Evolutionary conservation across 2,329 filamentous ascomycete species (phyloP).

Genomic region (Pseudodiploospora longispora): DNA sequence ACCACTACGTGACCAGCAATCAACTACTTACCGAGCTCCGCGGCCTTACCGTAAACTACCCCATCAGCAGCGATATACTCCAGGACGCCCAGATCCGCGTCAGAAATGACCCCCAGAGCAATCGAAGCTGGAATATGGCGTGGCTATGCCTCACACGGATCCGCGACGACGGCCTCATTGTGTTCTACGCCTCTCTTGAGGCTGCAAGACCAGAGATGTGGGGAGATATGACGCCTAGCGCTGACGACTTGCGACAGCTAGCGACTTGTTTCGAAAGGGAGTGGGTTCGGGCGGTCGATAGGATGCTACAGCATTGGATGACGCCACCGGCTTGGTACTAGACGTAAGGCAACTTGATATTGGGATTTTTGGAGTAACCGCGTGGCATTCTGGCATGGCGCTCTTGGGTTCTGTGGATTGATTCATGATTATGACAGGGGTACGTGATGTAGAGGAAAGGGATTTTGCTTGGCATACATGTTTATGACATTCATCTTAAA

Average conservation of each 20-base stretch:
- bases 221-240: conserved; percentile 49
- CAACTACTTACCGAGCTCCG: conserved; percentile 63
- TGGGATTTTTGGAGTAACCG: too few species aligned
- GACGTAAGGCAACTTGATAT: too few species aligned
- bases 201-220: conserved; percentile 61
- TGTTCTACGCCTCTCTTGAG: conserved; percentile 52
- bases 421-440: too few species aligned
- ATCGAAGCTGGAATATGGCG: conserved; percentile 67
- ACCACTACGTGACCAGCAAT: conserved; percentile 62
- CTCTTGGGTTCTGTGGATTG: too few species aligned
- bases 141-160: conserved; percentile 65
- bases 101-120: conserved; percentile 53
- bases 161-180: conserved; percentile 51
- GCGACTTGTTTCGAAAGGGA: conserved; percentile 56
- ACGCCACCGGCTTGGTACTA: conserved; percentile 48
- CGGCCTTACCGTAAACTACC: conserved; percentile 57
- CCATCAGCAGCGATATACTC: conserved; percentile 57
- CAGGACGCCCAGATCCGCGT: conserved; percentile 59
- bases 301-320: conserved; percentile 63
- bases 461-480: too few species aligned
- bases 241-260: conserved; percentile 50
- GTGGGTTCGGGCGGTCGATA: conserved; percentile 56
- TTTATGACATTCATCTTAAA: too few species aligned
- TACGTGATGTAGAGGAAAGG: too few species aligned
- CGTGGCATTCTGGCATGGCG: too few species aligned